Evolutionary conservation across 441 rosid species (phyloP).

Genomic region (Mallotus repandus): DNA sequence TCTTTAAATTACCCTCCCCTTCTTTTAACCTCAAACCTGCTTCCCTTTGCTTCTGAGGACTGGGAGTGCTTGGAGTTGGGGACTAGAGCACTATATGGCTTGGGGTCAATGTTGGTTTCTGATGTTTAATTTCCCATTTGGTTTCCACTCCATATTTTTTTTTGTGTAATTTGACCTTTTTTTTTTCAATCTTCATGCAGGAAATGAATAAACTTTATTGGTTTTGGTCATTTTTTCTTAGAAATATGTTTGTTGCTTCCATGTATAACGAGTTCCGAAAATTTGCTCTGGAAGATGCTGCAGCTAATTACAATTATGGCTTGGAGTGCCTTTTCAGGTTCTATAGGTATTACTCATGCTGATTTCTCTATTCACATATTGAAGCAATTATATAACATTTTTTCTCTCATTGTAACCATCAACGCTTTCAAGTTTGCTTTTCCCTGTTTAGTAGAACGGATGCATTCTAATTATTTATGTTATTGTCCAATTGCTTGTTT

Average conservation of each 20-base stretch:
- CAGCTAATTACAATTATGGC: conserved; percentile 79
- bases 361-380: conserved; percentile 12
- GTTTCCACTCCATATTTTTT: not conserved
- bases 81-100: not conserved
- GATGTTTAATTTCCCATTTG: not conserved
- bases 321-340: conserved; percentile 95
- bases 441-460: not conserved
- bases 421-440: conserved; percentile 1
- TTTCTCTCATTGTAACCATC: not conserved
- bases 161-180: not conserved
- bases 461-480: not conserved
- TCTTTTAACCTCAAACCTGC: too few relatives aligned
- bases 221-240: conserved; percentile 94
- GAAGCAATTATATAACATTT: conserved; percentile 4
- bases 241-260: conserved; percentile 67
- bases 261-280: conserved; percentile 88
- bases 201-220: conserved; percentile 97
- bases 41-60: not conserved
- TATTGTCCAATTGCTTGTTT: not conserved
- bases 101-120: conserved; percentile 3
- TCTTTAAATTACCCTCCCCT: too few relatives aligned
- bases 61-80: not conserved
- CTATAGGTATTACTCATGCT: conserved; percentile 62
- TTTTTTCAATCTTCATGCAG: conserved; percentile 44
- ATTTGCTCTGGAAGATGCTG: conserved; percentile 85